These are phyloP conservation scores for Triangularia setosa DNA, from an alignment of 2,329 filamentous ascomycete genomes.

Conservation along the genomic window DNA sequence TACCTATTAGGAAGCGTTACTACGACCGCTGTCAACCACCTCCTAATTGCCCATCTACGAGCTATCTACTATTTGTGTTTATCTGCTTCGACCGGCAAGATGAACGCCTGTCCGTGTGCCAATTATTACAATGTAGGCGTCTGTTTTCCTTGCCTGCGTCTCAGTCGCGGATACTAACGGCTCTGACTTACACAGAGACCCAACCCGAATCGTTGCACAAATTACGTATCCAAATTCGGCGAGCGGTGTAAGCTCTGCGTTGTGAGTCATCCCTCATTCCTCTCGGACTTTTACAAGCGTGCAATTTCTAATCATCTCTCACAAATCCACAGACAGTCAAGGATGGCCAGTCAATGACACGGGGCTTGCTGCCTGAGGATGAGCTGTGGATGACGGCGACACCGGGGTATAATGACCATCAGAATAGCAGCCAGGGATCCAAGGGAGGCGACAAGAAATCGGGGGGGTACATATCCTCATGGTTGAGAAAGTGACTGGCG, in stretches of 20 bases:
- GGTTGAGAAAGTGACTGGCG: neutral
- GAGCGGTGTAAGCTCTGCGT: constrained; percentile 36
- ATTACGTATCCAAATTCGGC: constrained; percentile 35
- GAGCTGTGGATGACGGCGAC: constrained; percentile 12
- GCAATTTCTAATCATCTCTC: neutral
- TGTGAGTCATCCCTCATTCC: constrained; percentile 23
- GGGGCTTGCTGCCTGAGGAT: constrained; percentile 27
- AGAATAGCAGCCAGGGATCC: neutral
- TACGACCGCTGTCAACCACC: neutral
- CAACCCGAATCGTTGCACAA: constrained; percentile 33
- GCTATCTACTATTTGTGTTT: neutral
- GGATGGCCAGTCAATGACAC: constrained; percentile 28
- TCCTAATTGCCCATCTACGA: neutral
- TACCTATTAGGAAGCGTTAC: no score
- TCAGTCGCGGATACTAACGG: neutral
- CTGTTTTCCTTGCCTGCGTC: neutral
- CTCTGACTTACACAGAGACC: neutral
- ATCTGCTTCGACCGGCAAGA: neutral
- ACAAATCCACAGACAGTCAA: constrained; percentile 24
- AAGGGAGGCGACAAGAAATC: neutral
- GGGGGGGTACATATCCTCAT: neutral
- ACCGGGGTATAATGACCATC: neutral
- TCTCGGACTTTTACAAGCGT: neutral
- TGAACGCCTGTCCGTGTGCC: neutral
- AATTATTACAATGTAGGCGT: neutral